A percentile compares a stretch with the other conserved stretches of the same genome.
phyloP scores from a whole-genome alignment of 1,284 basidiomycete species.

The Quambalaria eucalypti region DNA sequence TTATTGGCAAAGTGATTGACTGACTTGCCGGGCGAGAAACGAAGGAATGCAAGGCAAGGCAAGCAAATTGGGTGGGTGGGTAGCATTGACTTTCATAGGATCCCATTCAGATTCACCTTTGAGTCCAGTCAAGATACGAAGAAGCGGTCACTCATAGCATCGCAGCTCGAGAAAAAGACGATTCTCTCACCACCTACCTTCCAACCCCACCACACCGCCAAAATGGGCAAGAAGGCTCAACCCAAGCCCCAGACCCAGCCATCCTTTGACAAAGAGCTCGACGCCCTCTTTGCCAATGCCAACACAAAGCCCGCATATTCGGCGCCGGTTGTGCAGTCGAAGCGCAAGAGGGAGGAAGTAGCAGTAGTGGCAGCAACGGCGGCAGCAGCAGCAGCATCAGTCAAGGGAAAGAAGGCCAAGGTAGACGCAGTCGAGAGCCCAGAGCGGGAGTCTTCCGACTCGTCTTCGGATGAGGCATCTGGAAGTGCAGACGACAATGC shows the following conservation, averaged over 20 bases:
- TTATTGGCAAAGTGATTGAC: too few relatives aligned
- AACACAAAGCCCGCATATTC: background rate
- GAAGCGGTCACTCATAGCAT: too few relatives aligned
- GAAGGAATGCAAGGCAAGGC: background rate
- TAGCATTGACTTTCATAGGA: background rate
- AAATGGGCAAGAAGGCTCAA: too few relatives aligned
- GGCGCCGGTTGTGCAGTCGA: background rate
- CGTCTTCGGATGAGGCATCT: conserved; percentile 7
- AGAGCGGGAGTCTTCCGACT: background rate
- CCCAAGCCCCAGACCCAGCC: background rate
- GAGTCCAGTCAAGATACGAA: too few relatives aligned
- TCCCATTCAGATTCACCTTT: too few relatives aligned
- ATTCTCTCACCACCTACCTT: too few relatives aligned
- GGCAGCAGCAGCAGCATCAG: conserved; percentile 5
- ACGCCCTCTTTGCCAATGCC: conserved; percentile 29
- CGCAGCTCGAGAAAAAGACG: too few relatives aligned
- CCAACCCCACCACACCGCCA: too few relatives aligned
- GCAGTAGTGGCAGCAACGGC: conserved; percentile 12
- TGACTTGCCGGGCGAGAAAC: background rate
- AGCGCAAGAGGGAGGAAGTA: background rate
- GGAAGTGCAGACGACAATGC: conserved; percentile 11
- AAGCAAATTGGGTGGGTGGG: conserved; percentile 5
- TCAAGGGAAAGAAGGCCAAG: conserved; percentile 17
- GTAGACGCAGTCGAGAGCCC: conserved; percentile 5
- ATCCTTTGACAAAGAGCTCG: conserved; percentile 33